Evolutionary conservation across 306 rosid genomes (phyloP).

Genomic region (Cucurbita ficifolia): DNA sequence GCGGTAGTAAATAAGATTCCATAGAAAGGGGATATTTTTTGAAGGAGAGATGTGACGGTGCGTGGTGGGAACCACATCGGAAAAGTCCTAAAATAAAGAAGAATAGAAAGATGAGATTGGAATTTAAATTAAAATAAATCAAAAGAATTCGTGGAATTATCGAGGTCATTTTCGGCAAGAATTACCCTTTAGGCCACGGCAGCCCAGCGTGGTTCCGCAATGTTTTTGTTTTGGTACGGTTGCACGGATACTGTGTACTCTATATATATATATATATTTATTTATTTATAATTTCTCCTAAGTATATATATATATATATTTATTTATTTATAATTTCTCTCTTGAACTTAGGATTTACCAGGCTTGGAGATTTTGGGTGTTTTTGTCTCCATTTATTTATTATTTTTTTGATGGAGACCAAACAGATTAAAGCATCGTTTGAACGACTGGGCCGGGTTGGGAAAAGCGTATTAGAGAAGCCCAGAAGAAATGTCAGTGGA

Average conservation of each 20-base stretch:
- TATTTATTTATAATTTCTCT: too few species aligned
- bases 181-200: not conserved
- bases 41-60: not conserved
- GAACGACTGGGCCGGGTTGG: too few species aligned
- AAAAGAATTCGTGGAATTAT: conserved; percentile 10
- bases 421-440: too few species aligned
- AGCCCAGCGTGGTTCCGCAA: not conserved
- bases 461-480: not conserved
- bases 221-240: conserved; percentile 9
- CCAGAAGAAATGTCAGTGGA: not conserved
- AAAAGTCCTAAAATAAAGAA: conserved; percentile 34
- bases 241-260: conserved; percentile 15
- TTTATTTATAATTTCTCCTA: too few species aligned
- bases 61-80: conserved; percentile 14
- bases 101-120: not conserved
- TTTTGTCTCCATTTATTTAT: too few species aligned
- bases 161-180: conserved; percentile 29
- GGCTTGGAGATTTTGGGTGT: too few species aligned
- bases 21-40: not conserved
- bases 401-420: too few species aligned
- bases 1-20: not conserved
- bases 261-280: not conserved
- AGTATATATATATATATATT: not conserved
- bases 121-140: not conserved
- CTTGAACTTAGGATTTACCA: too few species aligned